phyloP scores from a whole-genome alignment of 1,284 basidiomycete species.

The Coniferiporia sulphurascens region DNA sequence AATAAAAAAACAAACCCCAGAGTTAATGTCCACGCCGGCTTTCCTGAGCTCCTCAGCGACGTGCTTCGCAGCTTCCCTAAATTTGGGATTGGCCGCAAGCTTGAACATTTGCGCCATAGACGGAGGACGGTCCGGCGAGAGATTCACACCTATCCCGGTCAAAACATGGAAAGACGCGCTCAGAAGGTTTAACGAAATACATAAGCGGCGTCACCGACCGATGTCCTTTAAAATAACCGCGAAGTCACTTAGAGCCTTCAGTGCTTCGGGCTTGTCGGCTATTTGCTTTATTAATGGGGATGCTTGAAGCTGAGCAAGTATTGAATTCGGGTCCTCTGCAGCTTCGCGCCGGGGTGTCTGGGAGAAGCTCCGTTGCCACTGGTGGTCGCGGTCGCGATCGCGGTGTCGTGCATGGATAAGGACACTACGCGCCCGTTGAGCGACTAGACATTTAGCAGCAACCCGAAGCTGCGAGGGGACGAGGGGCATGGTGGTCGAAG shows the following conservation, averaged over 20 bases:
- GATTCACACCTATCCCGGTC: constrained; percentile 40
- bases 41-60: constrained; percentile 51
- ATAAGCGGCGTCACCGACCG: constrained; percentile 36
- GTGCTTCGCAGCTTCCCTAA: constrained; percentile 42
- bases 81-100: constrained; percentile 47
- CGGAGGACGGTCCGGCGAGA: constrained; percentile 38
- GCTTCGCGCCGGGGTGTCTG: constrained; percentile 31
- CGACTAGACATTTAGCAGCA: constrained; percentile 16
- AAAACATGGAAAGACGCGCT: neutral
- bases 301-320: constrained; percentile 26
- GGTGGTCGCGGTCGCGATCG: constrained; percentile 5
- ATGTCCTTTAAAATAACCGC: constrained; percentile 42
- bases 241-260: constrained; percentile 43
- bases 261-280: constrained; percentile 42
- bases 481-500: constrained; percentile 6
- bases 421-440: constrained; percentile 10
- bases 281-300: constrained; percentile 43
- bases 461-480: constrained; percentile 21
- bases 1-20: constrained; percentile 32
- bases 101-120: constrained; percentile 49
- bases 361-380: constrained; percentile 30
- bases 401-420: constrained; percentile 14
- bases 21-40: constrained; percentile 50
- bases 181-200: neutral
- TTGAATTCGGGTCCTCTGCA: constrained; percentile 33